These are phyloP conservation scores for Rosa hybrid DNA, from an alignment of 331 rosid species.

Conservation along the genomic window DNA sequence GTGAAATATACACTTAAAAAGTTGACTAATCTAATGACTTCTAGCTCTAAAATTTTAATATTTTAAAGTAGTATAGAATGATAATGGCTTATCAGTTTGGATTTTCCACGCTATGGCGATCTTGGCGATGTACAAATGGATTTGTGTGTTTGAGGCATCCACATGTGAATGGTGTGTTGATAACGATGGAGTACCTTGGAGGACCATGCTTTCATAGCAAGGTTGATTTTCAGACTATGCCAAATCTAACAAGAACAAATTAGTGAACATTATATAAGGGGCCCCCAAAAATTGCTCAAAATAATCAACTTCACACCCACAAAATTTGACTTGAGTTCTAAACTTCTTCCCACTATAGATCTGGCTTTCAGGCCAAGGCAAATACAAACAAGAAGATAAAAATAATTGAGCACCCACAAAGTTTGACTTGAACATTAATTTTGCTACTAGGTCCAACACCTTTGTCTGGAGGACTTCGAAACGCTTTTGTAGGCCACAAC, in stretches of 20 bases:
- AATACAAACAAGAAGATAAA: slow-evolving; percentile 35
- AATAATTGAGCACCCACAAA: slow-evolving; percentile 61
- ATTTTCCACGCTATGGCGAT: too few relatives aligned
- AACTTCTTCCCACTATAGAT: slow-evolving; percentile 2
- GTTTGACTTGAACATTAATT: slow-evolving; percentile 61
- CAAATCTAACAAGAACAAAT: slow-evolving; percentile 12
- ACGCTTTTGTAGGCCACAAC: slow-evolving; percentile 30
- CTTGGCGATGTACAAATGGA: background rate
- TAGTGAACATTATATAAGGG: background rate
- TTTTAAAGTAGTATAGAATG: too few relatives aligned
- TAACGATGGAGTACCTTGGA: slow-evolving; percentile 2
- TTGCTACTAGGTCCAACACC: slow-evolving; percentile 22
- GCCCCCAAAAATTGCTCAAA: background rate
- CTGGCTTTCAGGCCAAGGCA: slow-evolving; percentile 71
- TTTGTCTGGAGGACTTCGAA: slow-evolving; percentile 7
- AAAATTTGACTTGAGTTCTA: slow-evolving; percentile 14
- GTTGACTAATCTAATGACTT: too few relatives aligned
- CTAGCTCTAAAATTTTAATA: too few relatives aligned
- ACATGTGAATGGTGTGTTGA: background rate
- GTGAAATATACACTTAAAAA: too few relatives aligned
- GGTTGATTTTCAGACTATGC: slow-evolving; percentile 13
- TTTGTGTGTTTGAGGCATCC: background rate
- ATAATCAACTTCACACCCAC: slow-evolving; percentile 16
- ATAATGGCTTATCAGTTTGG: too few relatives aligned
- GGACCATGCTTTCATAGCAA: slow-evolving; percentile 34